Evolutionary conservation across 768 basidiomycete genomes (phyloP), one percentile per base, ranked within the genome.

Genomic region (Russula sp.): DNA sequence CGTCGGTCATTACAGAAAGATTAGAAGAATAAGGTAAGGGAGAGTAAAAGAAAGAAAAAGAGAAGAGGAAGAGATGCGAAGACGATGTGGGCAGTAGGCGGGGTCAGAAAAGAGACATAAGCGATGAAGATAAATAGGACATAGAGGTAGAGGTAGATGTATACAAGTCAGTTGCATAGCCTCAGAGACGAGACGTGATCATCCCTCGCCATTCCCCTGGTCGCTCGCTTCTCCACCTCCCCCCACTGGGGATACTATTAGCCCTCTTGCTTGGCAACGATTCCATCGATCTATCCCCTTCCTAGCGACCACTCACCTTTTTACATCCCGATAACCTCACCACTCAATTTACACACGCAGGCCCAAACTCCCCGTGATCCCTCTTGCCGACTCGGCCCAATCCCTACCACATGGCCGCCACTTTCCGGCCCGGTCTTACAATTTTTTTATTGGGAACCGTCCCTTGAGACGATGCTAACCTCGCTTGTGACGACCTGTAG

Each of bases 1-100:
- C 58, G 44, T 69, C 68, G 53, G 68, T 64, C 68, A 69, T 69
- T 69, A 64, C 44, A 62, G 66, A 61, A 61, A 62, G 50, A 66
- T 50, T 66, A 61, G 59, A 63, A 61, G 64, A 55, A 46, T 62
- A 64, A 64, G 57, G 51, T 59, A 61, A 68, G 64, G 57, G 52
- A 55, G 59, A 62, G 59, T 59, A 64, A 46, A 55, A 57, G 36
- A 57, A 61, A 57, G 54, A 59, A 57, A 36, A 57, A 60, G 54
- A 53, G 59, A 53, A 55, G 53, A 57, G 51, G 52, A 49, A 64
- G 51, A 42, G 52, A 58, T 53, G 57, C 46, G 58, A 46, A 52
- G 62, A 56, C 65, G 57, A 49, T 13, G 65, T 40, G 62, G 55
- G 64, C 57, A 66, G 55, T n/a, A 56, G 40, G 40, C 40, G 40